These are phyloP conservation scores for Cladorrhinum sp. DNA, from an alignment of 2,329 filamentous ascomycete genomes.

Conservation along the genomic window DNA sequence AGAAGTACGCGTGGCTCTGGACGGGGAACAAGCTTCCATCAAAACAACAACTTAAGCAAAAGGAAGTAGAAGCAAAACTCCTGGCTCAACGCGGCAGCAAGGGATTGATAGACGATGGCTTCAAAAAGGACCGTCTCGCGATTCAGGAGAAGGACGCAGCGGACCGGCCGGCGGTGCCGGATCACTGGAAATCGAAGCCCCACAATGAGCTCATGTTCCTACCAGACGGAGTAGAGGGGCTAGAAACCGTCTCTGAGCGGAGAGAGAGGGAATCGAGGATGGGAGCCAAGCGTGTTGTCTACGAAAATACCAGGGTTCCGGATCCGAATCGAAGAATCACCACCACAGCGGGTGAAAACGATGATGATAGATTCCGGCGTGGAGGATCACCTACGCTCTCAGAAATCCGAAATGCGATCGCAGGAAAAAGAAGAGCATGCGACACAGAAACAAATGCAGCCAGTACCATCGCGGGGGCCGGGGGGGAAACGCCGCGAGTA, in stretches of 20 bases:
- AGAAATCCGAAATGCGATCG: constrained; percentile 79
- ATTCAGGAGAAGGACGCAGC: constrained; percentile 63
- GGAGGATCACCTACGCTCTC: constrained; percentile 81
- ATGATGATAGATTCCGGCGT: constrained; percentile 38
- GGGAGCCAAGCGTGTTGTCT: constrained; percentile 72
- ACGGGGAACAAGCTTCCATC: constrained; percentile 79
- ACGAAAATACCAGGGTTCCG: constrained; percentile 79
- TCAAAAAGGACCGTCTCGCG: constrained; percentile 55
- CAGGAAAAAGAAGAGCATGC: constrained; percentile 62
- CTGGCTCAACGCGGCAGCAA: constrained; percentile 13
- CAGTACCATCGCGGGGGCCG: constrained; percentile 36
- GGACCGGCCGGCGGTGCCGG: constrained; percentile 72
- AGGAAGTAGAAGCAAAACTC: constrained; percentile 54
- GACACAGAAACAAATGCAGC: constrained; percentile 59
- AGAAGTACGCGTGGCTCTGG: constrained; percentile 89
- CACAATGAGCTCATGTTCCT: constrained; percentile 87
- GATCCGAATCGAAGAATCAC: constrained; percentile 34
- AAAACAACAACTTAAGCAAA: constrained; percentile 72
- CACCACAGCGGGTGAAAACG: constrained; percentile 5
- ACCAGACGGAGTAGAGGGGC: constrained; percentile 63
- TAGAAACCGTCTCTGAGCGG: constrained; percentile 62
- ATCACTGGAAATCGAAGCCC: constrained; percentile 71
- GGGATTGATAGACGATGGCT: constrained; percentile 53
- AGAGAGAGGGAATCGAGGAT: constrained; percentile 70
- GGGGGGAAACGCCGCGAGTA: constrained; percentile 80